Base-by-base conservation (phyloP, 805 yeast species). In the Lachancea quebecensis region DNA sequence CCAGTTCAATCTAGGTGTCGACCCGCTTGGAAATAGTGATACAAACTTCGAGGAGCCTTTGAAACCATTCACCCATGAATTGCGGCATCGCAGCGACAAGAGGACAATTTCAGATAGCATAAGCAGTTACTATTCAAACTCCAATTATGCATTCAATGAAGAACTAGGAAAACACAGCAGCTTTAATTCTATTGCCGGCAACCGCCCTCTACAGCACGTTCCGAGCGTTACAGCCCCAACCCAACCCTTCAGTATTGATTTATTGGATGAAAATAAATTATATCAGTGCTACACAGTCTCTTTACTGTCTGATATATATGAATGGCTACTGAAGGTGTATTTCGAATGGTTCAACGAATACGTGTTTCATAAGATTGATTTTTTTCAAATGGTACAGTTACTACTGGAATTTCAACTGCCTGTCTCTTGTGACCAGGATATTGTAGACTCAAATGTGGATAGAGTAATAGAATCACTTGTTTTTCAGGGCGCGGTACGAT, bases 181-280 rank as follows among this genome's bases (percentile, higher is more conserved):
- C 43, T 62, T 57, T 37, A 61, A 58, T 39, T 61, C 66, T 1
- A 39, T 64, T 7, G 39, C 56, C 10, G 68, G 68, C 17, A 64
- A 59, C 18, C 60, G 55, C 33, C 68, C 67, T 6, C 48, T 62
- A 27, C 59, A 60, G 10, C 45, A 57, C 15, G 62, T 56, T 18
- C 65, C 67, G 1, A 64, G 66, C 45, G 57, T 64, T 15, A 63
- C 65, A 2, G 58, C 78, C 15, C 85, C 86, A 0, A 69, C 73
- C 38, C 66, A 79, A 8, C 84, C 84, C 2, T 81, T 80, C 50
- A 62, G 77, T 3, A 72, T 82, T 0, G 69, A 74, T 10, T 62
- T 72, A 0, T 58, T 81, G 32, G 69, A 68, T 12, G 70, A 70
- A 16, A 62, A 66, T n/a, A 82, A 79, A 49, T 69, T 78, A 42